Percentiles rank a stretch among this genome's conserved stretches.
Conservation (phyloP, 768 basidiomycete species). For the Wakefieldia striispora region DNA sequence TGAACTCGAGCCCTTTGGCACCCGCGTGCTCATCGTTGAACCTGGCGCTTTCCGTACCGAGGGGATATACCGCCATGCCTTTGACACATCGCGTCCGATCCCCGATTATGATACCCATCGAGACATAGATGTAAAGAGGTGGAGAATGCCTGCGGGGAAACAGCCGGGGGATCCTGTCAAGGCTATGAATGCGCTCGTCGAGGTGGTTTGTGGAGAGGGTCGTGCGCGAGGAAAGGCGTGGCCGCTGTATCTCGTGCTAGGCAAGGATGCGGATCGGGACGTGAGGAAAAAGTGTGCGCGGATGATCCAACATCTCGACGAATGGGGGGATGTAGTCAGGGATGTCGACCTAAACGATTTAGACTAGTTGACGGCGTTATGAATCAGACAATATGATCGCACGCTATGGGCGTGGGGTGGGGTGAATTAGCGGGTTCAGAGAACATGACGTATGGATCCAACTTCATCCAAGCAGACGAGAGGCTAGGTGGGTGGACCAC, state of each 20-base stretch:
- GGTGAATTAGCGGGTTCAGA: constrained; percentile 50
- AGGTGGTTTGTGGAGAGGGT: constrained; percentile 50
- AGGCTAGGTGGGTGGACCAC: constrained; percentile 66
- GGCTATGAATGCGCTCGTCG: constrained; percentile 49
- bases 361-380: neutral
- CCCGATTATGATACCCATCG: constrained; percentile 49
- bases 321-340: constrained; percentile 51
- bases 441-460: constrained; percentile 55
- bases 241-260: constrained; percentile 50
- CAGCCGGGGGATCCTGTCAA: constrained; percentile 58
- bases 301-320: constrained; percentile 46
- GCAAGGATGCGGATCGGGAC: constrained; percentile 52
- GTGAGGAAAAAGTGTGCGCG: constrained; percentile 47
- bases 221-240: constrained; percentile 42
- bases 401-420: constrained; percentile 71
- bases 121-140: constrained; percentile 28
- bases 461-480: constrained; percentile 72
- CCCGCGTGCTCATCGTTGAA: constrained; percentile 55
- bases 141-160: constrained; percentile 38
- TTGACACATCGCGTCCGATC: constrained; percentile 41
- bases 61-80: constrained; percentile 45
- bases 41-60: constrained; percentile 64
- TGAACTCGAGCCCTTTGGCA: constrained; percentile 54
- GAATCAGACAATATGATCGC: constrained; percentile 72
- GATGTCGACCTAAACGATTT: constrained; percentile 39